Percentiles rank a stretch among this genome's conserved stretches.
These are phyloP conservation scores for Ampelocalamus luodianensis DNA, from an alignment of 176 grass and related monocot species.

Conservation along the genomic window DNA sequence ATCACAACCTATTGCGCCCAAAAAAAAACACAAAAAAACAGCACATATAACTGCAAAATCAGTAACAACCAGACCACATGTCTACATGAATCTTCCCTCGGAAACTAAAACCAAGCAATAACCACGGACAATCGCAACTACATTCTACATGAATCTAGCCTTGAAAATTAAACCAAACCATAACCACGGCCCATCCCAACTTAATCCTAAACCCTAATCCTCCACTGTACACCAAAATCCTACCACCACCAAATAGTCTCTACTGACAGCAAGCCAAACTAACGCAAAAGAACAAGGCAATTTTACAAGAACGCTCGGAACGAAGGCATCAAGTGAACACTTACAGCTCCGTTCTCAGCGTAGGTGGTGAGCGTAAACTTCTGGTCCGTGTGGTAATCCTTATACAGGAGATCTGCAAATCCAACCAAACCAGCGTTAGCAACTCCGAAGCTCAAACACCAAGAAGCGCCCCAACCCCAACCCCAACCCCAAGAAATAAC, in stretches of 20 bases:
- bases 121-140: neutral
- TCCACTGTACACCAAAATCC: neutral
- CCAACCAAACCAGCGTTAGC: slow-evolving; percentile 1
- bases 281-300: neutral
- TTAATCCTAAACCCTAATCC: neutral
- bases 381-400: slow-evolving; percentile 64
- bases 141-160: neutral
- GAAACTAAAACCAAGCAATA: neutral
- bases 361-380: slow-evolving; percentile 69
- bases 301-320: neutral
- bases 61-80: neutral
- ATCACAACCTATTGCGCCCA: too few relatives aligned
- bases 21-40: too few relatives aligned
- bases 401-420: slow-evolving; percentile 69
- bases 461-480: neutral
- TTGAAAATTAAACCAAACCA: neutral
- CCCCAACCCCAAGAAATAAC: neutral
- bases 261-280: neutral
- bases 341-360: slow-evolving; percentile 63
- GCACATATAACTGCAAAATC: too few relatives aligned
- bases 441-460: neutral
- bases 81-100: neutral
- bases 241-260: neutral
- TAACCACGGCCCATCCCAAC: neutral
- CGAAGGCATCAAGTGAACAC: neutral